Evolutionary conservation across 2,329 filamentous ascomycete genomes (phyloP).

Genomic region (Diaporthe citriasiana): DNA sequence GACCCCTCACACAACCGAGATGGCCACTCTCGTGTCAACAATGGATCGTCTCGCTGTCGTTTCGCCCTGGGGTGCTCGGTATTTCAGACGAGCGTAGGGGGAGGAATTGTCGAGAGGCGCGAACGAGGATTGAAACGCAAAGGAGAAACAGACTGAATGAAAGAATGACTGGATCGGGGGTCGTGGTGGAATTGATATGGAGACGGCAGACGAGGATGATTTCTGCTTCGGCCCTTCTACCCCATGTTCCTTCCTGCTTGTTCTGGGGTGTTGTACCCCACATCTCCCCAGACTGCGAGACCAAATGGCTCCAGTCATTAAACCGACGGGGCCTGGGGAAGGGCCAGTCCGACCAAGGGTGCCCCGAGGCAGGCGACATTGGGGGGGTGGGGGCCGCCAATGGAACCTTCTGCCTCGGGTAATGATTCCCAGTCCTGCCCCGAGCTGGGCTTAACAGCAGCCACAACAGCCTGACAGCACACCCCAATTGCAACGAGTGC

Average conservation of each 20-base stretch:
- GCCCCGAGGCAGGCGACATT: not conserved
- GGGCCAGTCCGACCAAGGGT: not conserved
- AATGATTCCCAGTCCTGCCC: not conserved
- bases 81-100: not conserved
- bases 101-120: not conserved
- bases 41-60: not conserved
- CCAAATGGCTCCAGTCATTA: constrained; percentile 26
- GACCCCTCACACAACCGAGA: not conserved
- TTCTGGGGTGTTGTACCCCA: not conserved
- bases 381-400: no score
- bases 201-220: constrained; percentile 19
- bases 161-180: not conserved
- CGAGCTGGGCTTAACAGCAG: not conserved
- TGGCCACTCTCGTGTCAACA: not conserved
- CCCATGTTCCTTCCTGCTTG: constrained; percentile 17
- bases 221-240: constrained; percentile 27
- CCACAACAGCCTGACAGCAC: not conserved
- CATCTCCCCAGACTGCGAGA: constrained; percentile 19
- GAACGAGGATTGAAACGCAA: not conserved
- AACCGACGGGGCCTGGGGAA: constrained; percentile 31
- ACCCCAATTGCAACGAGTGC: not conserved
- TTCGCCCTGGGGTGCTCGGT: not conserved
- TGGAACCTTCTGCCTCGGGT: constrained; percentile 3
- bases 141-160: not conserved
- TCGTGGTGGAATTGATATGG: constrained; percentile 14